Conservation (phyloP, 306 rosid species). For the Acacia melanoxylon region DNA sequence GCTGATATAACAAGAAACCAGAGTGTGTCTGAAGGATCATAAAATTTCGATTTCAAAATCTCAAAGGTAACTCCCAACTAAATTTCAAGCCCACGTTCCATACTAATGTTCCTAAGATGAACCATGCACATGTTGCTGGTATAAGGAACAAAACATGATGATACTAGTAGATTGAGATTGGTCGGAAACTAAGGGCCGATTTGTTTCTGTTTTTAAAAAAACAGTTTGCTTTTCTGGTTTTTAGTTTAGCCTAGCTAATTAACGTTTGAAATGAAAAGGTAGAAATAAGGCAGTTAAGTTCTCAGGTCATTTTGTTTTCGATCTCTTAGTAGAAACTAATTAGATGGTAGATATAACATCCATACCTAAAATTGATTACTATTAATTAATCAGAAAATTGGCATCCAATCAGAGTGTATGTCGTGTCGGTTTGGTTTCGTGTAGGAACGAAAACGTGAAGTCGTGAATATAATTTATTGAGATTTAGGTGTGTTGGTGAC, state of each 20-base stretch:
- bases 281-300: background rate
- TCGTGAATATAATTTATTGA: conserved; percentile 15
- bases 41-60: too few relatives aligned
- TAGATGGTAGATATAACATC: conserved; percentile 56
- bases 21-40: too few relatives aligned
- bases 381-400: background rate
- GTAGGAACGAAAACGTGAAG: conserved; percentile 53
- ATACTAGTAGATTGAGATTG: background rate
- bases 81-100: background rate
- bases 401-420: conserved; percentile 1
- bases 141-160: background rate
- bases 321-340: background rate
- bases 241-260: background rate
- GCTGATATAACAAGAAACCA: too few relatives aligned
- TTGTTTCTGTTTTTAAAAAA: background rate
- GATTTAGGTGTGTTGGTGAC: conserved; percentile 35
- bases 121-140: background rate
- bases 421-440: conserved; percentile 45
- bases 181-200: background rate
- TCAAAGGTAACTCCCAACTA: too few relatives aligned
- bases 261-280: background rate
- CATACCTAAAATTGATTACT: conserved; percentile 55
- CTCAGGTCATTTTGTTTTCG: too few relatives aligned
- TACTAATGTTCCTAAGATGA: background rate
- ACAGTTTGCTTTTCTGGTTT: too few relatives aligned